Conservation (phyloP, 306 rosid species). For the Sesbania bispinosa region DNA sequence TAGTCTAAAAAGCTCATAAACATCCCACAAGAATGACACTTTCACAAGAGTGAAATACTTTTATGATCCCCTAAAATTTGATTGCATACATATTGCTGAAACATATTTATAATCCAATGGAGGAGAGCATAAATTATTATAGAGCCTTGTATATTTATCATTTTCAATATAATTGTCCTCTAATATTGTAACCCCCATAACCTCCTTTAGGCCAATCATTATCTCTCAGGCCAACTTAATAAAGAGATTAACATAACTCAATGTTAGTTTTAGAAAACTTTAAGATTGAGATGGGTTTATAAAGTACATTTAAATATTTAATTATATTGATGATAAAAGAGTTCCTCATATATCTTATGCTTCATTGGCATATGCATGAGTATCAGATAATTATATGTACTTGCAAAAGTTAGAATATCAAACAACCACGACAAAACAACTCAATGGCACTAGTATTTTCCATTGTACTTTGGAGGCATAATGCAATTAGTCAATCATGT, state of each 20-base stretch:
- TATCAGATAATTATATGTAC: neutral
- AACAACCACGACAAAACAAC: neutral
- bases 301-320: neutral
- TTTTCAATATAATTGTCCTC: conserved; percentile 3
- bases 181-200: neutral
- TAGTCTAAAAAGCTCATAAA: neutral
- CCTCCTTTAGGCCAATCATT: neutral
- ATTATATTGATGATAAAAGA: neutral
- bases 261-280: neutral
- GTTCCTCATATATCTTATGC: neutral
- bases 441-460: neutral
- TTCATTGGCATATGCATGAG: neutral
- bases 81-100: neutral
- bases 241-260: neutral
- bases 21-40: neutral
- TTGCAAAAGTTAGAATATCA: neutral
- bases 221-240: neutral
- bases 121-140: conserved; percentile 9
- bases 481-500: neutral
- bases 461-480: too few relatives aligned
- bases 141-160: neutral
- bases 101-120: neutral
- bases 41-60: neutral
- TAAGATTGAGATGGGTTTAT: neutral
- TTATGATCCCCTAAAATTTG: neutral